phyloP scores from a whole-genome alignment of 139 green algal species.

The Chlamydomonas asymmetrica region DNA sequence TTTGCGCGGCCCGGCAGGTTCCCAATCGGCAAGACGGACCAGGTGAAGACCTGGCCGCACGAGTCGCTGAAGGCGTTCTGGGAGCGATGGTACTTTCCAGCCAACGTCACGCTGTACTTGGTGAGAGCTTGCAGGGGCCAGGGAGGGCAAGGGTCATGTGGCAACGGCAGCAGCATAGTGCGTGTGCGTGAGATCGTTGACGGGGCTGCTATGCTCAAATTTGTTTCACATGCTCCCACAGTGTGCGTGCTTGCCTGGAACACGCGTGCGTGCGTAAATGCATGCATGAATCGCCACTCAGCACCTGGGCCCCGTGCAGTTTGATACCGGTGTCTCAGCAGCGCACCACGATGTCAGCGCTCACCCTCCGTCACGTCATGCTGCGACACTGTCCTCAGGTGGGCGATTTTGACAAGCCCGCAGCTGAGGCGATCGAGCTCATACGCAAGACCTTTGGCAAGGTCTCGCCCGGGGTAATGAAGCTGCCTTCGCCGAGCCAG shows the following conservation, averaged over 20 bases:
- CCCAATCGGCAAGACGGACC: conserved; percentile 95
- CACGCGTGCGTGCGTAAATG: too few species aligned
- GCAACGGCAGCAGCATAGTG: too few species aligned
- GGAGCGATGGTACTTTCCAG: conserved; percentile 93
- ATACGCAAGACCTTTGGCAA: conserved; percentile 59
- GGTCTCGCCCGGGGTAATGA: conserved; percentile 15
- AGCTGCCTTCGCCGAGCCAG: background rate
- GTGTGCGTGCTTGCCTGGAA: too few species aligned
- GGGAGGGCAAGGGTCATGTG: too few species aligned
- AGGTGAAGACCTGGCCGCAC: conserved; percentile 86
- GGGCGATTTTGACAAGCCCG: conserved; percentile 79
- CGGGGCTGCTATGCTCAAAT: too few species aligned
- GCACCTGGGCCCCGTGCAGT: too few species aligned
- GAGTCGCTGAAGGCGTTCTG: conserved; percentile 85
- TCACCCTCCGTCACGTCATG: conserved; percentile 70
- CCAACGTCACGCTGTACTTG: conserved; percentile 94
- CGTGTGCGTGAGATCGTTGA: too few species aligned
- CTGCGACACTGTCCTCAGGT: too few species aligned
- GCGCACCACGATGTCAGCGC: background rate
- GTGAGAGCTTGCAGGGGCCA: background rate
- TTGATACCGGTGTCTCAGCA: too few species aligned
- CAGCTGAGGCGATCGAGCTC: conserved; percentile 54
- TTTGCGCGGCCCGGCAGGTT: too few species aligned
- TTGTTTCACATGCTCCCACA: too few species aligned
- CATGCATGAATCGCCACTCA: too few species aligned